Evolutionary conservation across 768 basidiomycete genomes (phyloP).

Genomic region (Agrocybe pediades): DNA sequence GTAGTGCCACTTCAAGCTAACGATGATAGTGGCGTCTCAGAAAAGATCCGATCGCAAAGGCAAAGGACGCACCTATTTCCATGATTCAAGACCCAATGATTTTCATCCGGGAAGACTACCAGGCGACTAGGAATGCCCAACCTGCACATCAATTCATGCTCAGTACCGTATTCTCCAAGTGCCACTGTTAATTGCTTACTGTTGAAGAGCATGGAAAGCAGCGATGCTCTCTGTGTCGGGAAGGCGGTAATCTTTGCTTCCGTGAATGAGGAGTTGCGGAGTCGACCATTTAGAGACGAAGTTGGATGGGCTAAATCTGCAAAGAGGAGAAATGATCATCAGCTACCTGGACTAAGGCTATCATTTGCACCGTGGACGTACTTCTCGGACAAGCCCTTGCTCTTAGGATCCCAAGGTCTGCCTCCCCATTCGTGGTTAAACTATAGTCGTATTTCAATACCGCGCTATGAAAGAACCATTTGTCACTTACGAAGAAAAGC

Average conservation of each 20-base stretch:
- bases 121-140: conserved; percentile 72
- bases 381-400: conserved; percentile 58
- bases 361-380: conserved; percentile 26
- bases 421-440: conserved; percentile 90
- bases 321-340: not conserved
- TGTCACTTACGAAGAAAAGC: conserved; percentile 74
- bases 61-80: conserved; percentile 60
- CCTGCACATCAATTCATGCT: conserved; percentile 34
- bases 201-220: conserved; percentile 84
- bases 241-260: conserved; percentile 86
- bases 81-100: conserved; percentile 88
- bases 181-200: conserved; percentile 48
- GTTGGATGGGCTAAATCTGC: conserved; percentile 76
- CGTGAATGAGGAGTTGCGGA: conserved; percentile 83
- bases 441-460: conserved; percentile 33
- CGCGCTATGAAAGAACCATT: not conserved
- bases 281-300: conserved; percentile 86
- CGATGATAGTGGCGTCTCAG: not conserved
- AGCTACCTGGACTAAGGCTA: not conserved
- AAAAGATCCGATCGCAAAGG: not conserved
- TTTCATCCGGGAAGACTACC: conserved; percentile 87
- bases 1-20: conserved; percentile 89
- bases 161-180: not conserved
- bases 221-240: conserved; percentile 84
- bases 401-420: conserved; percentile 70